A percentile compares a stretch with the other conserved stretches of the same genome.
Conservation (phyloP, 139 green algal species). For the Tetradesmus lagerheimii region DNA sequence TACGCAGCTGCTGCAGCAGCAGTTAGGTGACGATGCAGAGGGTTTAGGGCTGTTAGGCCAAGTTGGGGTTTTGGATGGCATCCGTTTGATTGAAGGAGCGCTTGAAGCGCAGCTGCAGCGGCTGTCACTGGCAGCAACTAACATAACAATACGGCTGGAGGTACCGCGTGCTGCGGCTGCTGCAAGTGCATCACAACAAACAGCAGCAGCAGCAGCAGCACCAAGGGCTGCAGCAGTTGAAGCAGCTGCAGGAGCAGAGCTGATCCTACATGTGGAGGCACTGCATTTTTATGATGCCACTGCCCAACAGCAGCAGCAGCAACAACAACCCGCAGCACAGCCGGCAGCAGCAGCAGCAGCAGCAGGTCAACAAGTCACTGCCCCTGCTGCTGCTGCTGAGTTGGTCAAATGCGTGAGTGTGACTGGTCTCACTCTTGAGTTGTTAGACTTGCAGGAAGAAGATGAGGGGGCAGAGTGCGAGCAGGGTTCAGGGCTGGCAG, state of each 20-base stretch:
- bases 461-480: not conserved
- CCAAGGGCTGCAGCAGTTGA: too few relatives aligned
- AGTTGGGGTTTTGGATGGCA: constrained; percentile 61
- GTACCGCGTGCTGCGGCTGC: constrained; percentile 42
- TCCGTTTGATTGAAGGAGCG: constrained; percentile 69
- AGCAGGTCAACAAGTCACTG: not conserved
- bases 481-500: constrained; percentile 12
- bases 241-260: constrained; percentile 33
- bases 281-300: constrained; percentile 46
- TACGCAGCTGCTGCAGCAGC: constrained; percentile 16
- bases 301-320: constrained; percentile 22
- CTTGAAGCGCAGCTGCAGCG: constrained; percentile 76
- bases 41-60: not conserved
- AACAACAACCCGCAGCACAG: not conserved
- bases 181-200: not conserved
- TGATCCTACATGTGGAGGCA: constrained; percentile 58
- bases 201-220: not conserved
- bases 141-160: constrained; percentile 63
- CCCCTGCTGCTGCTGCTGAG: constrained; percentile 16
- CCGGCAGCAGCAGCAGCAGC: not conserved
- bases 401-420: constrained; percentile 61
- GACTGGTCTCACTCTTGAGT: constrained; percentile 63
- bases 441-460: constrained; percentile 50
- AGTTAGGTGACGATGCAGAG: not conserved
- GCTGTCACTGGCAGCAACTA: constrained; percentile 57